These are phyloP conservation scores for Oryza rufipogon DNA, from an alignment of 176 grass and related monocot species.

Conservation along the genomic window DNA sequence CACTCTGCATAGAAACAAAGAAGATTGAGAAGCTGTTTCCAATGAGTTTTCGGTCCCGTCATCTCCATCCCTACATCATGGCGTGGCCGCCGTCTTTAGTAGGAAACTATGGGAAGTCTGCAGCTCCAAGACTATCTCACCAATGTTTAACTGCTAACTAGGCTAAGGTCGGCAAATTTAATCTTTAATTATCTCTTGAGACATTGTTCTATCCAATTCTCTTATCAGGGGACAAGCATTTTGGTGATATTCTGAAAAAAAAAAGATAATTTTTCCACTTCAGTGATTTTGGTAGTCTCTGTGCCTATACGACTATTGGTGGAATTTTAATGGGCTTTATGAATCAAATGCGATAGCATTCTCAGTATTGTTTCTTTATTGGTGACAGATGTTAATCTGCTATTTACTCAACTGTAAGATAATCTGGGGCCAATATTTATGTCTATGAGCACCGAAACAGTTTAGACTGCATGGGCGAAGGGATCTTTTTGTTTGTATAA, in stretches of 20 bases:
- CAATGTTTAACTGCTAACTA: too few species aligned
- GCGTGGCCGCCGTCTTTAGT: constrained; percentile 14
- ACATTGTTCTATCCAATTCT: too few species aligned
- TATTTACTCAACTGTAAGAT: too few species aligned
- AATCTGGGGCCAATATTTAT: too few species aligned
- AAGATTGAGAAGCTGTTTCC: constrained; percentile 25
- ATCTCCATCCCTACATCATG: constrained; percentile 28
- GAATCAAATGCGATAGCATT: background rate
- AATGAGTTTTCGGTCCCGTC: background rate
- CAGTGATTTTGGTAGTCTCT: background rate
- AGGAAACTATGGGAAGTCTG: constrained; percentile 9
- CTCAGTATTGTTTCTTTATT: too few species aligned
- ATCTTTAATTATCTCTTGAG: too few species aligned
- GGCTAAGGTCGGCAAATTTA: too few species aligned
- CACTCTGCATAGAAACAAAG: constrained; percentile 30
- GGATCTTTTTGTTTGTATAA: background rate
- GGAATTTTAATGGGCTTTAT: background rate
- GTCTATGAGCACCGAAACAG: too few species aligned
- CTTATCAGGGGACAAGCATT: too few species aligned
- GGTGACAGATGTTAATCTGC: too few species aligned
- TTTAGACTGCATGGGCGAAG: too few species aligned
- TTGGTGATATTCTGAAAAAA: too few species aligned
- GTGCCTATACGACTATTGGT: background rate
- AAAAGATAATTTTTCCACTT: background rate
- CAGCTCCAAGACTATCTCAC: background rate